A percentile compares a stretch with the other conserved stretches of the same genome.
Conservation (phyloP, 768 basidiomycete species). For the Filobasidium floriforme region DNA sequence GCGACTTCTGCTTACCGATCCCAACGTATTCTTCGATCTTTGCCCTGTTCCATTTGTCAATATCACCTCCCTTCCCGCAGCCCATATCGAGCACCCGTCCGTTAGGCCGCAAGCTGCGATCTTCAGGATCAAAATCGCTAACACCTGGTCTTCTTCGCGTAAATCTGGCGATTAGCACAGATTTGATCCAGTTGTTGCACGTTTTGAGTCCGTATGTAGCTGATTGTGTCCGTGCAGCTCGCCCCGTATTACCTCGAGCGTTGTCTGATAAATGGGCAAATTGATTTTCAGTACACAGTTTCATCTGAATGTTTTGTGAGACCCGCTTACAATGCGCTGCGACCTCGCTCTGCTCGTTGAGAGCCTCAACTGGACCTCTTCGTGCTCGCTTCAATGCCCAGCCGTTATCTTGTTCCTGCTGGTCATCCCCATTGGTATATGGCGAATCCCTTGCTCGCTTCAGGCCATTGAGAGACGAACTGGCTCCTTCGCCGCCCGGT, state of each 20-base stretch:
- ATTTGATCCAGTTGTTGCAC: constrained; percentile 99
- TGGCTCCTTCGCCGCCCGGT: not conserved
- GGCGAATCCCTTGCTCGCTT: constrained; percentile 1
- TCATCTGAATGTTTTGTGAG: not conserved
- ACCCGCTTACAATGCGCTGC: constrained; percentile 17
- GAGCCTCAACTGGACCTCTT: constrained; percentile 11
- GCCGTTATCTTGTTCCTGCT: not conserved
- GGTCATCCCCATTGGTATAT: not conserved
- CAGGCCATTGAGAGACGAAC: not conserved
- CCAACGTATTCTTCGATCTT: constrained; percentile 69
- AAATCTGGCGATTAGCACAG: constrained; percentile 85
- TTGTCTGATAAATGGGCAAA: constrained; percentile 58
- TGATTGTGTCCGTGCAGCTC: constrained; percentile 71
- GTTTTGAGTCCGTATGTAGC: constrained; percentile 94
- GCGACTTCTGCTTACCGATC: constrained; percentile 54
- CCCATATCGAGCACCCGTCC: constrained; percentile 93
- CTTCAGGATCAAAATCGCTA: constrained; percentile 34
- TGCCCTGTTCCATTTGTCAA: constrained; percentile 90
- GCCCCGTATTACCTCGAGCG: constrained; percentile 80
- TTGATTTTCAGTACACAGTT: not conserved
- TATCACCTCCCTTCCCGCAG: constrained; percentile 97
- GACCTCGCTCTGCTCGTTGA: constrained; percentile 7
- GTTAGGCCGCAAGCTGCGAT: constrained; percentile 20
- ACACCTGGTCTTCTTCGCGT: constrained; percentile 61
- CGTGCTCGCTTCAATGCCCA: constrained; percentile 3